Evolutionary conservation across 768 basidiomycete genomes (phyloP).

Genomic region (Artomyces pyxidatus): DNA sequence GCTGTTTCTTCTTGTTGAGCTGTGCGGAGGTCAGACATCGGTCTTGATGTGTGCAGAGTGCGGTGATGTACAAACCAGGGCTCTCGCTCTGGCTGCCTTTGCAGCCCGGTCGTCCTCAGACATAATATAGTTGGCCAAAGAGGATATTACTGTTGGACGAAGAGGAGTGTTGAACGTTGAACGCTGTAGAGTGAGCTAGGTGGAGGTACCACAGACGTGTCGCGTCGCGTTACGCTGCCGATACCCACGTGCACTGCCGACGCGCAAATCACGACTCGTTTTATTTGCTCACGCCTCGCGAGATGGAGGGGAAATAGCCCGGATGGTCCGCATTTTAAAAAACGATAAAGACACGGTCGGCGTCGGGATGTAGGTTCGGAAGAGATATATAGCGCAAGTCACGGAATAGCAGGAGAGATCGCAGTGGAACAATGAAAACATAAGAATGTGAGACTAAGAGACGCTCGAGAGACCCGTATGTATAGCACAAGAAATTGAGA

Average conservation of each 20-base stretch:
- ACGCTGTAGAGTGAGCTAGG: too few relatives aligned
- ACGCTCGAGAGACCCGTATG: not conserved
- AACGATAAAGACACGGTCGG: too few relatives aligned
- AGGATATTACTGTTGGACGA: not conserved
- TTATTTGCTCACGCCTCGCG: too few relatives aligned
- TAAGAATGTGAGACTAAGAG: conserved; percentile 1
- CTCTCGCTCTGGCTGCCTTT: conserved; percentile 78
- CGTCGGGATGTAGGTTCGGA: not conserved
- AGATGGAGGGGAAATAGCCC: too few relatives aligned
- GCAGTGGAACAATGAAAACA: not conserved
- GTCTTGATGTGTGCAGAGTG: not conserved
- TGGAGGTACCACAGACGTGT: too few relatives aligned
- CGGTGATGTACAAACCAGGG: conserved; percentile 50
- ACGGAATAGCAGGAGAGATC: not conserved
- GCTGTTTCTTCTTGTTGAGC: conserved; percentile 79
- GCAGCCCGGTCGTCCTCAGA: conserved; percentile 72
- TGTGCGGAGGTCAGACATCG: conserved; percentile 22
- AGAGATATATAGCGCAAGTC: not conserved
- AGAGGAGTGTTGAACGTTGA: not conserved
- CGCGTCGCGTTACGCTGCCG: not conserved
- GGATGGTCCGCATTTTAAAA: too few relatives aligned
- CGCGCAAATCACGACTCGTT: too few relatives aligned
- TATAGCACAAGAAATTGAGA: conserved; percentile 7
- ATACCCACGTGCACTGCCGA: not conserved
- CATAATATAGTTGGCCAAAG: conserved; percentile 15